Percentiles rank a stretch among this genome's conserved stretches.
Conservation (phyloP, 495 filamentous ascomycete genomes). For the Pseudevernia furfuracea region DNA sequence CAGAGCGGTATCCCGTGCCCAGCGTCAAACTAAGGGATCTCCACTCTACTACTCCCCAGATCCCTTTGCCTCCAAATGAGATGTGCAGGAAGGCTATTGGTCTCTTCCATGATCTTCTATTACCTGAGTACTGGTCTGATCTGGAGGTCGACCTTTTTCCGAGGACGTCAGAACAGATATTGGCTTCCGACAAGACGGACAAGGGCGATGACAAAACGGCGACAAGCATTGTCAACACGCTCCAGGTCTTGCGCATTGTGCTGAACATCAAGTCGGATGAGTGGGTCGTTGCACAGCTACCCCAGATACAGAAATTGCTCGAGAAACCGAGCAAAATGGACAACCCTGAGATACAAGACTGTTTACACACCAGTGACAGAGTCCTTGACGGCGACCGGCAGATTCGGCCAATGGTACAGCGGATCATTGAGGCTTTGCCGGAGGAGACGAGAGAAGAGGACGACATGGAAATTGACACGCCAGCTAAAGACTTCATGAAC, state of each 20-base stretch:
- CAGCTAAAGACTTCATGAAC: slow-evolving; percentile 69
- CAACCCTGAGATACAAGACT: slow-evolving; percentile 84
- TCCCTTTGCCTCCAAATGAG: slow-evolving; percentile 54
- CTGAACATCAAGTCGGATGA: slow-evolving; percentile 78
- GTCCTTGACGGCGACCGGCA: slow-evolving; percentile 54
- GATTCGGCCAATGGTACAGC: slow-evolving; percentile 62
- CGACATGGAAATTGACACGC: slow-evolving; percentile 71
- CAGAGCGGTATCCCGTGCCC: slow-evolving; percentile 69
- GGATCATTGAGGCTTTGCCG: slow-evolving; percentile 84
- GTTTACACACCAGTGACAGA: slow-evolving; percentile 63
- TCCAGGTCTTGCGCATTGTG: slow-evolving; percentile 83
- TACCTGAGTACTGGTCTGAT: slow-evolving; percentile 85
- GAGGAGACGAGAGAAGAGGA: slow-evolving; percentile 82
- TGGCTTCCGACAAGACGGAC: slow-evolving; percentile 61
- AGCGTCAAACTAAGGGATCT: slow-evolving; percentile 57
- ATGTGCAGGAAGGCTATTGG: slow-evolving; percentile 76
- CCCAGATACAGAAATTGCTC: slow-evolving; percentile 73
- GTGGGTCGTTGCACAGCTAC: slow-evolving; percentile 73
- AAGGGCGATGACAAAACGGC: slow-evolving; percentile 60
- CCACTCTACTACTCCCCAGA: slow-evolving; percentile 37
- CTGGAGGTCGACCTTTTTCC: slow-evolving; percentile 85
- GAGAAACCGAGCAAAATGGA: slow-evolving; percentile 86
- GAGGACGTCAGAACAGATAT: slow-evolving; percentile 75
- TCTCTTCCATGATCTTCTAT: slow-evolving; percentile 78
- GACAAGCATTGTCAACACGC: slow-evolving; percentile 80